phyloP scores from a whole-genome alignment of 73 alveolate species.

The Stentor coeruleus region DNA sequence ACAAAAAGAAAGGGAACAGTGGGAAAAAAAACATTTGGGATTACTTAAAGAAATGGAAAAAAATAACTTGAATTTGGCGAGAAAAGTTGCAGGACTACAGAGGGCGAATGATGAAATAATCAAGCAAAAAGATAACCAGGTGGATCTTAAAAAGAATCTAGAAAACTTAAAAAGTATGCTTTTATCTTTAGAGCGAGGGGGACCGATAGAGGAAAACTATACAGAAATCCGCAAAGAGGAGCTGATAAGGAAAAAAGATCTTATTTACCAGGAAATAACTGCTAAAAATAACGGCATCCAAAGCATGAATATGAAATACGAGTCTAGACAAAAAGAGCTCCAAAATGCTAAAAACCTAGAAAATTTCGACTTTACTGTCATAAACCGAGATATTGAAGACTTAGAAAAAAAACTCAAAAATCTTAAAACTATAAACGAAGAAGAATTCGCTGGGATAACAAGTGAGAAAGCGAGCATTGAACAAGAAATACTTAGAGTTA shows the following conservation, averaged over 20 bases:
- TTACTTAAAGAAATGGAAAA: background rate
- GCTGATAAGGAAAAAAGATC: background rate
- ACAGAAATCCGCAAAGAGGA: background rate
- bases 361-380: background rate
- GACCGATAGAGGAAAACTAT: background rate
- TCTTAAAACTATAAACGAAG: background rate
- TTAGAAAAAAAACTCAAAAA: background rate
- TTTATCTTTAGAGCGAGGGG: background rate
- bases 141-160: background rate
- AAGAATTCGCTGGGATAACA: background rate
- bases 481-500: slow-evolving; percentile 24
- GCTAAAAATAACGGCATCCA: too few species aligned
- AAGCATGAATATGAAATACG: background rate
- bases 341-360: slow-evolving; percentile 7
- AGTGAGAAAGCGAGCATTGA: slow-evolving; percentile 25
- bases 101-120: background rate
- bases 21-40: too few species aligned
- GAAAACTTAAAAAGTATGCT: background rate
- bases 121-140: background rate
- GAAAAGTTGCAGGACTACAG: background rate
- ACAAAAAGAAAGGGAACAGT: slow-evolving; percentile 35
- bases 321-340: background rate
- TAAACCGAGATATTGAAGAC: background rate
- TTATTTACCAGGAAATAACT: background rate
- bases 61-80: background rate